Base-by-base conservation (phyloP, 805 yeast species). In the Cyberlindnera petersonii region DNA sequence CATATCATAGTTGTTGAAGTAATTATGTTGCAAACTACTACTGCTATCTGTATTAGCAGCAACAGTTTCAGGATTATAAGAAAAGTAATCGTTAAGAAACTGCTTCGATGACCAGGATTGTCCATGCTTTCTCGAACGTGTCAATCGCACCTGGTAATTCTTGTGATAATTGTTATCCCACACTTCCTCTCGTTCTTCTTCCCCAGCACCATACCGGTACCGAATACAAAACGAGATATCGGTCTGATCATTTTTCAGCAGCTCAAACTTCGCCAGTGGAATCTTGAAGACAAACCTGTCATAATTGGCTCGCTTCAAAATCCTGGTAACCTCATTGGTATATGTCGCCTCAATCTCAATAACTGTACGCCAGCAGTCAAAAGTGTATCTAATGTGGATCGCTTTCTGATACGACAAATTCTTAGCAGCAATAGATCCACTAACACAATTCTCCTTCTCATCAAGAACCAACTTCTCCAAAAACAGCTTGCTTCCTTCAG, bases 351-450 rank as follows among this genome's bases (percentile, higher is more conserved):
- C 78, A 23, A 82, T 73, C 55, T 84, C 91, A 29, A 77, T 69
- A 17, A 80, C 75, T 0, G 94, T 80, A 30, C 64, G 65, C 98
- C 98, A 89, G 52, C 70, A 64, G 58, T 91, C 87, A 47, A 79
- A 67, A 0, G 96, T 77, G 62, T 86, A 89, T 39, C 88, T 69
- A 13, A 85, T 72, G 13, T 76, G 72, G 15, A 91, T 82, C 20
- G 62, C 55, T 60, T 89, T 89, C 24, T 76, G 71, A 60, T 69
- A 89, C 9, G 82, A 69, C 5, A 86, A 38, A 63, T 89, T 91
- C 52, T 77, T 75, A 20, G 85, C 96, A 3, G 91, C 85, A 32
- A 89, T 68, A 37, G 79, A 79, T 2, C 96, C 97, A 35, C 75
- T 58, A 13, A 89, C 63, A 40, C 65, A 67, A 42, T 38, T 32